Evolutionary conservation across 2,329 filamentous ascomycete genomes (phyloP).

Genomic region (Tolypocladium sp.): DNA sequence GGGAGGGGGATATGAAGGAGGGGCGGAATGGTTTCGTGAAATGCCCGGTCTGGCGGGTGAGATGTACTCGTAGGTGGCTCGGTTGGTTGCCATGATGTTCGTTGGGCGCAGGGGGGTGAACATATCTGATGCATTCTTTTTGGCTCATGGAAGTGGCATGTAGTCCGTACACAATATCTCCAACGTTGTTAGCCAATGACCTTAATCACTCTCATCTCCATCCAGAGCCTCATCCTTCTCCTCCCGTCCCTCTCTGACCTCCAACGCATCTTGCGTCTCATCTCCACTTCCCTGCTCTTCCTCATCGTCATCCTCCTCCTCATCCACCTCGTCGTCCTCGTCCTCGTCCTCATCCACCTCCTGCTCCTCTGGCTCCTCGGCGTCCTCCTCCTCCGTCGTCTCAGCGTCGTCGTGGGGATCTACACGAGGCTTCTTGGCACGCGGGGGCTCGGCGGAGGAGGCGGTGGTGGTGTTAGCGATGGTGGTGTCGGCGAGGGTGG

Average conservation of each 20-base stretch:
- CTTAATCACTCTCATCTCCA: conserved; percentile 49
- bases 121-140: background rate
- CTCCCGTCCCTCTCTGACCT: conserved; percentile 37
- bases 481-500: conserved; percentile 18
- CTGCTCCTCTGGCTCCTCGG: conserved; percentile 38
- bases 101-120: no score
- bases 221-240: conserved; percentile 54
- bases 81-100: background rate
- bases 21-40: no score
- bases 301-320: conserved; percentile 36
- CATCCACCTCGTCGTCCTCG: conserved; percentile 32
- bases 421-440: conserved; percentile 36
- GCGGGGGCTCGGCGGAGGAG: conserved; percentile 23
- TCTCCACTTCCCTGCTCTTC: conserved; percentile 44
- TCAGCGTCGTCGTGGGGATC: conserved; percentile 20
- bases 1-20: background rate
- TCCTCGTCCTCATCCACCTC: conserved; percentile 29
- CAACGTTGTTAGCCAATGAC: background rate
- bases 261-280: conserved; percentile 43
- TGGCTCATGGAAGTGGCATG: background rate
- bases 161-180: background rate
- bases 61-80: background rate
- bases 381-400: conserved; percentile 33
- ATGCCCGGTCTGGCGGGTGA: background rate
- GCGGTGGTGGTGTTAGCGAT: conserved; percentile 19